Percentiles rank a stretch among this genome's conserved stretches.
phyloP scores from a whole-genome alignment of 2,329 filamentous ascomycete species.

The Waltergamsia citrina region DNA sequence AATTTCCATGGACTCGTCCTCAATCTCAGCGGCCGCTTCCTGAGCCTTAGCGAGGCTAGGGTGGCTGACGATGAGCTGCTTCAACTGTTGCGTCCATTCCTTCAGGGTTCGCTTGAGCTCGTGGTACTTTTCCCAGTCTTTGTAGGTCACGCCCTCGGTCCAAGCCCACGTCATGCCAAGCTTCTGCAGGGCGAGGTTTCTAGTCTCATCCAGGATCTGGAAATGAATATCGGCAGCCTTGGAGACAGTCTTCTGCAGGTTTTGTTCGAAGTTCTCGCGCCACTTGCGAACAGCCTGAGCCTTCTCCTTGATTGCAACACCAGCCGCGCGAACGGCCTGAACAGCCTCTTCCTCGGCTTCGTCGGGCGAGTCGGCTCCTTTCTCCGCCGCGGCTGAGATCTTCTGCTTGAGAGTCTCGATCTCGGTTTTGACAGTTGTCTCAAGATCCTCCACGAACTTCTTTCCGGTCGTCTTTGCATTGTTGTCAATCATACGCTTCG shows the following conservation, averaged over 20 bases:
- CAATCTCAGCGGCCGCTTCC: conserved; percentile 56
- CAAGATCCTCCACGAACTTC: conserved; percentile 57
- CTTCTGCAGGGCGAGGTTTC: conserved; percentile 77
- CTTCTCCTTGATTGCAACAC: conserved; percentile 63
- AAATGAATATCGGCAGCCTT: conserved; percentile 73
- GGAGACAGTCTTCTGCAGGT: conserved; percentile 59
- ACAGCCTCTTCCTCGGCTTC: conserved; percentile 32
- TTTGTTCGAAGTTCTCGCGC: conserved; percentile 61
- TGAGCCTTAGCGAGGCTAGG: conserved; percentile 60
- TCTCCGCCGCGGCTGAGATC: conserved; percentile 47
- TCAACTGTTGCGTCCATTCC: conserved; percentile 77
- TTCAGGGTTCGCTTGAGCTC: conserved; percentile 73
- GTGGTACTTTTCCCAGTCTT: conserved; percentile 95
- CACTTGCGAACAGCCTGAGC: conserved; percentile 71
- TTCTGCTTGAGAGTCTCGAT: conserved; percentile 55
- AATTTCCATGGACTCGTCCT: conserved; percentile 71
- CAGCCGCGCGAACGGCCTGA: conserved; percentile 54
- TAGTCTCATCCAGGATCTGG: conserved; percentile 71
- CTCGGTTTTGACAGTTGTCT: conserved; percentile 56
- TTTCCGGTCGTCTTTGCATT: conserved; percentile 59
- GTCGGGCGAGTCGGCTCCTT: conserved; percentile 32
- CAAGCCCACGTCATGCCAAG: conserved; percentile 93
- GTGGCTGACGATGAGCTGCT: conserved; percentile 65
- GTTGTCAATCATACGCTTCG: conserved; percentile 44
- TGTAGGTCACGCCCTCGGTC: conserved; percentile 92